These are phyloP conservation scores for Aureobasidium melanogenum DNA, from an alignment of 2,329 filamentous ascomycete species.

Conservation along the genomic window DNA sequence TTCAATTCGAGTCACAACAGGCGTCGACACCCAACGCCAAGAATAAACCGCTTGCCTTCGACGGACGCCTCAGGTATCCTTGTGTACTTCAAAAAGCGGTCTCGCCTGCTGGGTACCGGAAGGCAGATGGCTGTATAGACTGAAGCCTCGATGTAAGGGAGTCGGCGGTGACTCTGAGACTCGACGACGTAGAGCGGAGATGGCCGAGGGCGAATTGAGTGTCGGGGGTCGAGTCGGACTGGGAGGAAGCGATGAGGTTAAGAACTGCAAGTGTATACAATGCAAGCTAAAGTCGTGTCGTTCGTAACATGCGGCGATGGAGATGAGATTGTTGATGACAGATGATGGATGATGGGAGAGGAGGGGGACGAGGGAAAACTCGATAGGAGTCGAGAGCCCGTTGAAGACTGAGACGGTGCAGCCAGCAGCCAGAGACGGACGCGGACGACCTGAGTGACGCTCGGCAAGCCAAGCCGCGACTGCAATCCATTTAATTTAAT, in stretches of 20 bases:
- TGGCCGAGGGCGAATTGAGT: background rate
- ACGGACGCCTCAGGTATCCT: background rate
- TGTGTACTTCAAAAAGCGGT: background rate
- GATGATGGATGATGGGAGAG: conserved; percentile 12
- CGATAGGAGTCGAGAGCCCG: conserved; percentile 11
- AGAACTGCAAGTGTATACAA: conserved; percentile 9
- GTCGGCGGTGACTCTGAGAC: background rate
- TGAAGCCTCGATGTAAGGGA: background rate
- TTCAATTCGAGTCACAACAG: conserved; percentile 2
- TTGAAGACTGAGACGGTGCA: background rate
- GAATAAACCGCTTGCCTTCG: background rate
- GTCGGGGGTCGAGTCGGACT: background rate
- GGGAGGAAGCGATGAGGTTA: conserved; percentile 1
- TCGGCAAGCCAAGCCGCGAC: background rate
- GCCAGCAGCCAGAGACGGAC: background rate
- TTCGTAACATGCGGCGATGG: conserved; percentile 12
- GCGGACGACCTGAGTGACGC: background rate
- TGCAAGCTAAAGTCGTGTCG: conserved; percentile 7
- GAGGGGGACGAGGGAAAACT: background rate
- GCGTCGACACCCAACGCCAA: conserved; percentile 6
- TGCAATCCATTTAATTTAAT: background rate
- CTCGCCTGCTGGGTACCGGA: background rate
- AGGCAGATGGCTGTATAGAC: background rate
- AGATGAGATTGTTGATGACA: conserved; percentile 10
- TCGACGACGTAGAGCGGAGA: background rate